Percentiles rank a stretch among this genome's conserved stretches.
phyloP scores from a whole-genome alignment of 148 eudicot genomes.

The Gaultheria prostrata region DNA sequence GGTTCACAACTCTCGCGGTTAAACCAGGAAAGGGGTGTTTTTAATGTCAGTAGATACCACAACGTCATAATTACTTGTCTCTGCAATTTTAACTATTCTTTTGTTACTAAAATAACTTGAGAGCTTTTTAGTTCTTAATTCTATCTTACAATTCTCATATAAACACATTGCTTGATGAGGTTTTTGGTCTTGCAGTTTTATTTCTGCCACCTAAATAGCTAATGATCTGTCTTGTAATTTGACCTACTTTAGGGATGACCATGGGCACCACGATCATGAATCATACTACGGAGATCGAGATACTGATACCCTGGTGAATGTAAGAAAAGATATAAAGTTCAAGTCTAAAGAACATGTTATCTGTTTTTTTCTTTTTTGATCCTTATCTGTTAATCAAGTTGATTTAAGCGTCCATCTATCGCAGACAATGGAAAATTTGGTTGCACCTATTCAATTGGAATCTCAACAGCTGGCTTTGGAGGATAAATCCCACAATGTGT shows the following conservation, averaged over 20 bases:
- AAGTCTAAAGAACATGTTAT: background rate
- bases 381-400: conserved; percentile 4
- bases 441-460: conserved; percentile 57
- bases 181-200: conserved; percentile 17
- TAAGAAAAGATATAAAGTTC: conserved; percentile 26
- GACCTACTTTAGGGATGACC: conserved; percentile 50
- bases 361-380: too few relatives aligned
- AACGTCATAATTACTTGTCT: background rate
- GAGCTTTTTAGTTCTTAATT: conserved; percentile 5
- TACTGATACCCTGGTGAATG: conserved; percentile 81
- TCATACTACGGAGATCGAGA: conserved; percentile 97
- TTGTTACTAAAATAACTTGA: background rate
- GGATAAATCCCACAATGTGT: conserved; percentile 33
- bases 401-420: conserved; percentile 22
- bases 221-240: conserved; percentile 12
- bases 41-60: background rate
- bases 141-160: background rate
- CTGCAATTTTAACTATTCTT: background rate
- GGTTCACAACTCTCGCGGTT: background rate
- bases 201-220: conserved; percentile 7
- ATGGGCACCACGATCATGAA: conserved; percentile 92
- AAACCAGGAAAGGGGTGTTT: background rate
- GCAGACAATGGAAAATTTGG: conserved; percentile 74
- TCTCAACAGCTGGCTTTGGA: conserved; percentile 46
- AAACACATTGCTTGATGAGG: background rate